Conservation (phyloP, 2,329 filamentous ascomycete species). For the Fusarium oxysporum region DNA sequence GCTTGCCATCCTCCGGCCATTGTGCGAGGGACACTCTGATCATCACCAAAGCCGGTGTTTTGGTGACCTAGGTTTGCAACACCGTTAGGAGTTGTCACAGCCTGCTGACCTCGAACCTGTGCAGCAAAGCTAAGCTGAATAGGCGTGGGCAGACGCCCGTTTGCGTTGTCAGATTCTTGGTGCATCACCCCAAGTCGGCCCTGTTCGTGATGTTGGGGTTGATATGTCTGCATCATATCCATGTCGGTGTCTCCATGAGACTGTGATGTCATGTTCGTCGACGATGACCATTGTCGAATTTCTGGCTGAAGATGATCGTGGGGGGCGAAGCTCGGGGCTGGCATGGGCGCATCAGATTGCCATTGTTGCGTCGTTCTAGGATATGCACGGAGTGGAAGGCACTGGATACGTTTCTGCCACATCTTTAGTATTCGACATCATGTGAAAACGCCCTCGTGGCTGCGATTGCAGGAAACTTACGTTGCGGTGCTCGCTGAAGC, state of each 20-base stretch:
- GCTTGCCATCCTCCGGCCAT: constrained; percentile 64
- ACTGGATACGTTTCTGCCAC: constrained; percentile 65
- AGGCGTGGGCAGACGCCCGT: constrained; percentile 67
- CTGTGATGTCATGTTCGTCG: constrained; percentile 29
- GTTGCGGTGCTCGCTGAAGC: constrained; percentile 64
- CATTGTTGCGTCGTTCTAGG: constrained; percentile 50
- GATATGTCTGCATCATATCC: constrained; percentile 62
- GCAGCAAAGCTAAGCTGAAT: constrained; percentile 69
- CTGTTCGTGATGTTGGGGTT: constrained; percentile 17
- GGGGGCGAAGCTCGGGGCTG: constrained; percentile 55
- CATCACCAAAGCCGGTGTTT: constrained; percentile 54
- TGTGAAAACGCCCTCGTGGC: neutral
- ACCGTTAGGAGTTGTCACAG: constrained; percentile 53
- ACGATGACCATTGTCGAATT: constrained; percentile 50
- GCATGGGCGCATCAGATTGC: constrained; percentile 50
- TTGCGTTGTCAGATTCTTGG: constrained; percentile 43
- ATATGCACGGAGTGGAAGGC: constrained; percentile 62
- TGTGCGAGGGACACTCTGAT: constrained; percentile 62
- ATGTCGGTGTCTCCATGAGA: constrained; percentile 56
- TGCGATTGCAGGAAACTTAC: constrained; percentile 50
- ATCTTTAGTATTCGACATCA: constrained; percentile 36
- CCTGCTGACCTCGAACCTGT: constrained; percentile 65
- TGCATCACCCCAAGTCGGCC: constrained; percentile 23
- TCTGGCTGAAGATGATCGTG: constrained; percentile 52
- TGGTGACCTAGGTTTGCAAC: constrained; percentile 55